phyloP scores from a whole-genome alignment of 1,284 basidiomycete genomes.

The Phellopilus nigrolimitatus region DNA sequence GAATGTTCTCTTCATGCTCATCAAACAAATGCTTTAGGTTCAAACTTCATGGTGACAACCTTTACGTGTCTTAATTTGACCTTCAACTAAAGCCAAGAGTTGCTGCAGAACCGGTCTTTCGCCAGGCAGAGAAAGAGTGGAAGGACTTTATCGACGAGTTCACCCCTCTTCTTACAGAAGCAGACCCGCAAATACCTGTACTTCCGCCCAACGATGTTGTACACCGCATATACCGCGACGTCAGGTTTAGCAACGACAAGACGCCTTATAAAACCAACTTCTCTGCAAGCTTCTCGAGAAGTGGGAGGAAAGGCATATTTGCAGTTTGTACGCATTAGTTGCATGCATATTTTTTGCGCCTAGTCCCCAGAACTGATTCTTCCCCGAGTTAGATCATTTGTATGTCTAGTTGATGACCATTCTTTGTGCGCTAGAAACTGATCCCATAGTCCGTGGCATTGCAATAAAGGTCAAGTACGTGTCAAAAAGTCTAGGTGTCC shows the following conservation, averaged over 20 bases:
- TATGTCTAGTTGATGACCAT: too few relatives aligned
- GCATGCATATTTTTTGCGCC: too few relatives aligned
- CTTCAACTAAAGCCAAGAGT: neutral
- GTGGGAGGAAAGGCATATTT: slow-evolving; percentile 76
- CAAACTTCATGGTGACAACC: slow-evolving; percentile 58
- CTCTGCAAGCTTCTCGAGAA: slow-evolving; percentile 73
- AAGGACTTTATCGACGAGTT: slow-evolving; percentile 75
- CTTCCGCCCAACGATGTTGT: slow-evolving; percentile 84
- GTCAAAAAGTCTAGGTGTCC: too few relatives aligned
- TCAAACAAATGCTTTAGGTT: slow-evolving; percentile 46
- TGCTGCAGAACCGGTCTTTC: slow-evolving; percentile 69
- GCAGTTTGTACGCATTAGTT: slow-evolving; percentile 56
- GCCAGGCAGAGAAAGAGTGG: slow-evolving; percentile 83
- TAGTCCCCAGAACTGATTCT: slow-evolving; percentile 2
- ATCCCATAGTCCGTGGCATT: too few relatives aligned
- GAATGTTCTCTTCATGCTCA: slow-evolving; percentile 36
- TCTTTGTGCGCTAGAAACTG: too few relatives aligned
- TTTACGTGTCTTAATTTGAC: slow-evolving; percentile 5
- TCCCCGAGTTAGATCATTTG: slow-evolving; percentile 37
- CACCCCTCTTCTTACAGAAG: slow-evolving; percentile 59
- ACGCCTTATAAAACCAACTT: slow-evolving; percentile 87
- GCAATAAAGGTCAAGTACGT: too few relatives aligned
- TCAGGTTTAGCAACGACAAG: slow-evolving; percentile 91
- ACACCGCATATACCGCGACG: slow-evolving; percentile 78
- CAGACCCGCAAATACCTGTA: slow-evolving; percentile 77